Percentiles rank a stretch among this genome's conserved stretches.
Evolutionary conservation across 2,329 filamentous ascomycete species (phyloP).

Genomic region (Grosmannia penicillata): DNA sequence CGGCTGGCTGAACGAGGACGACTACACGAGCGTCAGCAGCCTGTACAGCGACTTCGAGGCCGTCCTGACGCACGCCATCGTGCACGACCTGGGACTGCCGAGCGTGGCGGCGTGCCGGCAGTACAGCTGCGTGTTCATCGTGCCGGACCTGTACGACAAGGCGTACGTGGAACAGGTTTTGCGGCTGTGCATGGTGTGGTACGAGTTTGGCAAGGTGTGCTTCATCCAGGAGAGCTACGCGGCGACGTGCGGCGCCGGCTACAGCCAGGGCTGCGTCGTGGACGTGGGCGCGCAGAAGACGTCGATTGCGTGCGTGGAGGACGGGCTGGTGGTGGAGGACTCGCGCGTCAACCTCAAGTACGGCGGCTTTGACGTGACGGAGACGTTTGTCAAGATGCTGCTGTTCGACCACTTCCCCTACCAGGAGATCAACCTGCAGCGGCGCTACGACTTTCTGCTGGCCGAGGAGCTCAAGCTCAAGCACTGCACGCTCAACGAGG

Average conservation of each 20-base stretch:
- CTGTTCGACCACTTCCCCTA: constrained; percentile 93
- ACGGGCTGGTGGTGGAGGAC: constrained; percentile 87
- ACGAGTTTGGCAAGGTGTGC: constrained; percentile 76
- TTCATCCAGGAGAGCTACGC: constrained; percentile 95
- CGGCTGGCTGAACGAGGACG: constrained; percentile 80
- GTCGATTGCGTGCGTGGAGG: constrained; percentile 90
- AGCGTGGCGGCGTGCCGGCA: constrained; percentile 71
- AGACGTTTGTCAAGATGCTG: constrained; percentile 96
- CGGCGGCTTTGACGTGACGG: constrained; percentile 83
- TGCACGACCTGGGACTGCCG: constrained; percentile 65
- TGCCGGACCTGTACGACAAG: constrained; percentile 94
- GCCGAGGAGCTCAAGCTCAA: constrained; percentile 94
- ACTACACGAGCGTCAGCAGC: constrained; percentile 67
- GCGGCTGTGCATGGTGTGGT: constrained; percentile 74
- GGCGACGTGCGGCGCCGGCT: constrained; percentile 87
- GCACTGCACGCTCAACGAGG: constrained; percentile 81
- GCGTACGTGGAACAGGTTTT: constrained; percentile 75
- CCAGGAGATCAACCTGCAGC: constrained; percentile 77
- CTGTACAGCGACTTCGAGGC: constrained; percentile 78
- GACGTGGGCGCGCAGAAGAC: constrained; percentile 97
- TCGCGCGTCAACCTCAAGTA: constrained; percentile 92
- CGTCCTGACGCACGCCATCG: constrained; percentile 74
- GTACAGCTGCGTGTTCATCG: constrained; percentile 93
- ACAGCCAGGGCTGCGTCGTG: constrained; percentile 85
- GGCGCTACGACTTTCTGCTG: constrained; percentile 81